Base-by-base conservation (phyloP, 257 asterid species). In the Handroanthus guayacan region DNA sequence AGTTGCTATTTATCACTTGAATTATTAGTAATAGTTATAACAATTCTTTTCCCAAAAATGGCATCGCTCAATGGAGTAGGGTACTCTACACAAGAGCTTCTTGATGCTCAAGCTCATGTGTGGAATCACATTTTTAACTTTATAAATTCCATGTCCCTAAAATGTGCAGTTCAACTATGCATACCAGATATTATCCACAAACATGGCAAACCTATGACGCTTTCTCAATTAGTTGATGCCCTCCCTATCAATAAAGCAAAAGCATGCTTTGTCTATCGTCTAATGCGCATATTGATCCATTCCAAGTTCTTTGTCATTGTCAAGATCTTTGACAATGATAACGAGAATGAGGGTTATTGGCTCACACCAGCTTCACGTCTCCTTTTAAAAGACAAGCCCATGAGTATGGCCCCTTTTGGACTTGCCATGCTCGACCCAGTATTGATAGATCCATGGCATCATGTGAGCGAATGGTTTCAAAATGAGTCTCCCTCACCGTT, bases 311-410 rank as follows among this genome's bases (percentile, higher is more conserved):
- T 80, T 60, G 69, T 13, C 57, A 68, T 6, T 43, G 41, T n/a
- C 45, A 61, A 18, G 13, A 18, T 68, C 17, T 12, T 56, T n/a
- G 58, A 50, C 56, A 14, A 14, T 3, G 12, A 69, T 5, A 13
- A 20, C 6, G 69, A 62, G 5, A 48, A 31, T 39, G 62, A 63
- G 47, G 75, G 75, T 5, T 75, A 70, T 51, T 61, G 66, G 64
- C 80, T 75, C 51, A 75, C 75, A 55, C 68, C 79, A 10, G 51
- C 85, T 10, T 76, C 85, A 48, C 44, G 67, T 61, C 79, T 76
- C 61, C 79, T 81, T 8, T 6, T 77, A 5, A 67, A 25, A 25
- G 31, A 25, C 31, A 25, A 25, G 31, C 31, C 1, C 31, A 25
- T 25, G 31, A 25, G 31, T 1, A 25, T 25, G 31, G 31, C 1